phyloP scores from a whole-genome alignment of 2,329 filamentous ascomycete genomes.

The Colletotrichum endophyticum region DNA sequence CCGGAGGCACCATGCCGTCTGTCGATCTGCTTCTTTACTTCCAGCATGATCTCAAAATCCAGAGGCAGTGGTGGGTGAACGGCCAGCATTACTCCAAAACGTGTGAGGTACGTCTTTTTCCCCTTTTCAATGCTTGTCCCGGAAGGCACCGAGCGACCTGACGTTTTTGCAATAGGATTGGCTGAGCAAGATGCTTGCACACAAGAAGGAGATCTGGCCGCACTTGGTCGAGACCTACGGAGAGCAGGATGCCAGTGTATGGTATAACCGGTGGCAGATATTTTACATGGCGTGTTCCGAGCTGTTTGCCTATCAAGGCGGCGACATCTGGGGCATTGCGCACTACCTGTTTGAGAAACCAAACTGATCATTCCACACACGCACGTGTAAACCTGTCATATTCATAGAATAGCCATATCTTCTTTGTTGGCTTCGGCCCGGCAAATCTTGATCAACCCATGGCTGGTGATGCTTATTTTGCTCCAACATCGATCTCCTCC shows the following conservation, averaged over 20 bases:
- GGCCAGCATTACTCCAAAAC: slow-evolving; percentile 73
- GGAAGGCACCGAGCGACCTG: background rate
- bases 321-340: slow-evolving; percentile 71
- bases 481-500: background rate
- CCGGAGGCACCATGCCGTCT: slow-evolving; percentile 74
- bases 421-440: background rate
- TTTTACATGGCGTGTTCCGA: slow-evolving; percentile 76
- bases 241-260: slow-evolving; percentile 60
- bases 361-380: background rate
- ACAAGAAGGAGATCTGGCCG: slow-evolving; percentile 67
- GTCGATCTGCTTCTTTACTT: slow-evolving; percentile 72
- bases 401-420: background rate
- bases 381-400: background rate
- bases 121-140: background rate
- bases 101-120: slow-evolving; percentile 59
- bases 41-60: slow-evolving; percentile 63
- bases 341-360: slow-evolving; percentile 72
- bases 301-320: slow-evolving; percentile 68
- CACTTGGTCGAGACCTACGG: slow-evolving; percentile 70
- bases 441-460: background rate
- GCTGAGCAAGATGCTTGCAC: slow-evolving; percentile 63
- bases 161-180: slow-evolving; percentile 51
- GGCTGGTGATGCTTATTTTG: background rate
- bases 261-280: slow-evolving; percentile 75
- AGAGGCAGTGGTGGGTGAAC: slow-evolving; percentile 74